A percentile compares a stretch with the other conserved stretches of the same genome.
phyloP scores from a whole-genome alignment of 192 early-diverging fungal genomes.

The Obelidium mucronatum region DNA sequence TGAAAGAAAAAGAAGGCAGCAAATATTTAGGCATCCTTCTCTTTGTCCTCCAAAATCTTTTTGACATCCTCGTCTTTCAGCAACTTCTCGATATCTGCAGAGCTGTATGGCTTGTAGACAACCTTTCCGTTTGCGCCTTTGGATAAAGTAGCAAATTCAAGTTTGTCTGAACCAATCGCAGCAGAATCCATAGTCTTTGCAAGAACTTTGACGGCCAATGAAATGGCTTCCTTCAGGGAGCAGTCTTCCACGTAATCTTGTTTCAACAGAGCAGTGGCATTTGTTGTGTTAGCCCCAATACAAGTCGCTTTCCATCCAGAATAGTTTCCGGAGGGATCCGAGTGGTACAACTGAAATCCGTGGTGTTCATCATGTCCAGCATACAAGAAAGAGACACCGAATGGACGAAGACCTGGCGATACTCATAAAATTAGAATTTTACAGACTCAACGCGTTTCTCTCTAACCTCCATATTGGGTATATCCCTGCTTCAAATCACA shows the following conservation, averaged over 20 bases:
- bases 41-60: slow-evolving; percentile 37
- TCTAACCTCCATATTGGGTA: slow-evolving; percentile 89
- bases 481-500: slow-evolving; percentile 99
- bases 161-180: slow-evolving; percentile 88
- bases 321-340: slow-evolving; percentile 99
- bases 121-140: slow-evolving; percentile 62
- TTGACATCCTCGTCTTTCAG: slow-evolving; percentile 74
- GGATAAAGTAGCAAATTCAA: slow-evolving; percentile 91
- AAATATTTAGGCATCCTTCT: slow-evolving; percentile 30
- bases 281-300: slow-evolving; percentile 94
- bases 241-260: slow-evolving; percentile 95
- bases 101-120: slow-evolving; percentile 72
- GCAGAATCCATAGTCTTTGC: slow-evolving; percentile 98
- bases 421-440: not conserved
- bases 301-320: slow-evolving; percentile 98
- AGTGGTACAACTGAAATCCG: slow-evolving; percentile 98
- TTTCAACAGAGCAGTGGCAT: slow-evolving; percentile 91
- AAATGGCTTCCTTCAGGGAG: slow-evolving; percentile 88
- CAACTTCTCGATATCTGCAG: slow-evolving; percentile 82
- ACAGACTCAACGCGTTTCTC: slow-evolving; percentile 8
- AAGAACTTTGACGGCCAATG: slow-evolving; percentile 90
- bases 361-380: slow-evolving; percentile 89
- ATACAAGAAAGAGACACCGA: slow-evolving; percentile 97
- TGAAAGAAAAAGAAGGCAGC: not conserved
- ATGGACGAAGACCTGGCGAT: slow-evolving; percentile 85